Base-by-base conservation (phyloP, 2,329 filamentous ascomycete genomes). In the Colletotrichum gigasporum region DNA sequence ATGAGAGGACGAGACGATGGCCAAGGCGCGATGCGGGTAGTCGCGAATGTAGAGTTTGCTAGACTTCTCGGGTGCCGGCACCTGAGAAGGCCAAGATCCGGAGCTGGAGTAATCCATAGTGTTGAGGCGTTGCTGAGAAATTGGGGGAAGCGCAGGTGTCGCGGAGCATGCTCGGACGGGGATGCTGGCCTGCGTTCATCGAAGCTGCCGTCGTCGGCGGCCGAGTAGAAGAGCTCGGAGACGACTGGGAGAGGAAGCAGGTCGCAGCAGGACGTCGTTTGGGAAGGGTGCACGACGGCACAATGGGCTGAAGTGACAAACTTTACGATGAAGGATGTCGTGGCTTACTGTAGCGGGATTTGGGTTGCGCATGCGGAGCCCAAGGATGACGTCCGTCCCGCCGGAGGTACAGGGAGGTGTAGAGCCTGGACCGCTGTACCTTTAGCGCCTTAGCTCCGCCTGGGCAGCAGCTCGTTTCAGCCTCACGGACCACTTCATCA, bases 31-130 rank as follows among this genome's bases (percentile, higher is more conserved):
- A 75, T 93, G 89, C 69, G 93, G 93, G 74, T 93, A 88, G 74
- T 97, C 94, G 80, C 91, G 91, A 76, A 97, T 89, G 72, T 96
- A 87, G 66, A 97, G 88, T 72, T 91, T 90, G 79, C 93, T 91
- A 61, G 90, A 87, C 81, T 83, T 86, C 63, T 88, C 85, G 67
- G 80, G 78, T 44, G 83, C 79, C 12, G 82, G 81, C 68, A 81
- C 73, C 71, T 84, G 80, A 63, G 81, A 77, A 67, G 73, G 79
- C 80, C 82, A 84, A 53, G 78, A 71, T 67, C 76, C 71, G 44
- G 80, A 74, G 53, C 71, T 71, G 60, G 76, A 74, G 73, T 80
- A 77, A 73, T 86, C 84, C 84, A 87, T 87, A 70, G 69, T 53
- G 55, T 37, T 35, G 54, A 53, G 30, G 42, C 24, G 42, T 35